Evolutionary conservation across 306 rosid species (phyloP).

Genomic region (Castanospermum australe): DNA sequence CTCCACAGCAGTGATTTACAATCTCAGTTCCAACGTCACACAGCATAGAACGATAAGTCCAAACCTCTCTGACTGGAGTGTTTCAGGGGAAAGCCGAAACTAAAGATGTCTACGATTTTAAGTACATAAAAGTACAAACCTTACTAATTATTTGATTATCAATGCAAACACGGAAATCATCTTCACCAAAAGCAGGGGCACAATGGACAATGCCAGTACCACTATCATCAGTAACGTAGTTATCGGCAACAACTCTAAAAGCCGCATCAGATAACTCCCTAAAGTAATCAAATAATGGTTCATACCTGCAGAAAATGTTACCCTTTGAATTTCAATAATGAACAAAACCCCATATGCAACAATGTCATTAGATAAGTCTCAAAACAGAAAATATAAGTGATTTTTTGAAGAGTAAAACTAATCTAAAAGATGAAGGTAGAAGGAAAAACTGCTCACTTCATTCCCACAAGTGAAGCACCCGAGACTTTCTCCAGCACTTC

Average conservation of each 20-base stretch:
- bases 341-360: conserved; percentile 13
- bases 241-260: conserved; percentile 86
- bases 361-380: conserved; percentile 4
- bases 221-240: conserved; percentile 89
- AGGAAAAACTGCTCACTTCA: conserved; percentile 64
- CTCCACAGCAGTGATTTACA: neutral
- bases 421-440: neutral
- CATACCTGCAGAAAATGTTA: conserved; percentile 59
- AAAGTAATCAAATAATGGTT: conserved; percentile 80
- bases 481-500: conserved; percentile 79
- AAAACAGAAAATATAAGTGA: conserved; percentile 19
- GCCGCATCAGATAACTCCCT: conserved; percentile 70
- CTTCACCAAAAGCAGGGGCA: conserved; percentile 99
- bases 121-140: conserved; percentile 48
- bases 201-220: conserved; percentile 96
- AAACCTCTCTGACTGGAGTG: conserved; percentile 5
- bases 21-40: neutral
- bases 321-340: conserved; percentile 10
- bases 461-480: conserved; percentile 78
- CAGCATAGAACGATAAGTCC: neutral
- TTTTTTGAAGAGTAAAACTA: neutral
- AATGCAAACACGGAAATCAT: conserved; percentile 92
- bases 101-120: neutral
- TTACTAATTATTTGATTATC: conserved; percentile 72
- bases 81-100: neutral